These are phyloP conservation scores for Citrus trifoliata DNA, from an alignment of 345 rosid species.

Conservation along the genomic window DNA sequence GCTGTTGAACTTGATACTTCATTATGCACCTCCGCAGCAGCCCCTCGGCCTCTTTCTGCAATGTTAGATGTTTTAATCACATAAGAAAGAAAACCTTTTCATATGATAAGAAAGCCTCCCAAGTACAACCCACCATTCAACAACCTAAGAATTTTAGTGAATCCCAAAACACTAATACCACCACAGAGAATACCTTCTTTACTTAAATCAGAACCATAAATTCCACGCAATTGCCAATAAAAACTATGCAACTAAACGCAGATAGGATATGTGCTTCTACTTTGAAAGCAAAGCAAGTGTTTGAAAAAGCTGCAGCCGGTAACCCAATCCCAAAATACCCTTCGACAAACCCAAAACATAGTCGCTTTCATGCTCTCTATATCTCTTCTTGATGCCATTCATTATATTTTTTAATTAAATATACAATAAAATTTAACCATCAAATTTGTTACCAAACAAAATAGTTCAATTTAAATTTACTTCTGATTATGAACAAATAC, in stretches of 20 bases:
- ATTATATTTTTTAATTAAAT: too few species aligned
- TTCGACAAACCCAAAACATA: too few species aligned
- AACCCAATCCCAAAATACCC: too few species aligned
- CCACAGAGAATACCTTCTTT: not conserved
- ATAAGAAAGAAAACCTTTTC: not conserved
- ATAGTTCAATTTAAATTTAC: not conserved
- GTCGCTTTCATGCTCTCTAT: too few species aligned
- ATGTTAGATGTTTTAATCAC: not conserved
- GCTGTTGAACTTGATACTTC: constrained; percentile 35
- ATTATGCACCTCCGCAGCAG: constrained; percentile 26
- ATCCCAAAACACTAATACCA: not conserved
- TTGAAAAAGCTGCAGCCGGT: too few species aligned
- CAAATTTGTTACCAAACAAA: not conserved
- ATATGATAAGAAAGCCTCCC: not conserved
- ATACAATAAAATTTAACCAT: not conserved
- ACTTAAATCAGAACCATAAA: not conserved
- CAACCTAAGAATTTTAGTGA: not conserved
- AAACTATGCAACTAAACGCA: not conserved
- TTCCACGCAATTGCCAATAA: not conserved
- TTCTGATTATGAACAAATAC: not conserved
- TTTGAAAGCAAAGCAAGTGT: too few species aligned
- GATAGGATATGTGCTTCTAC: not conserved
- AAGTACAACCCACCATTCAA: not conserved
- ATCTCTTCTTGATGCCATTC: too few species aligned
- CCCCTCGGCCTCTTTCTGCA: constrained; percentile 42